Conservation (phyloP, 352 stramenopile species). For the Phytophthora constricta region DNA sequence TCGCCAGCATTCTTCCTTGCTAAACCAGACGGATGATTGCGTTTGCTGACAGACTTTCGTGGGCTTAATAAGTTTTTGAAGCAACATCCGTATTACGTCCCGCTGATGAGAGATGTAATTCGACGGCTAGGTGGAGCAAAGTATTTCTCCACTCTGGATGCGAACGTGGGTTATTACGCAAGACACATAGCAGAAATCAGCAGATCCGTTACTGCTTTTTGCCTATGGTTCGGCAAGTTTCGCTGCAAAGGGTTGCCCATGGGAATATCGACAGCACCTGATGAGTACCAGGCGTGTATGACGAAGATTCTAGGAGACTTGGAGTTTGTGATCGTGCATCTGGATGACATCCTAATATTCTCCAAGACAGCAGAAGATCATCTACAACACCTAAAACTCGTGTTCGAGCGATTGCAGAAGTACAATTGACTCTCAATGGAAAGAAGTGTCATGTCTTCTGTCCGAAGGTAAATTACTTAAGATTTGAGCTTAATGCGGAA, state of each 20-base stretch:
- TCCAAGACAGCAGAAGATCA: conserved; percentile 14
- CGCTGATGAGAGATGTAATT: conserved; percentile 3
- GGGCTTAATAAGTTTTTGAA: conserved; percentile 14
- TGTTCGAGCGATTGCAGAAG: background rate
- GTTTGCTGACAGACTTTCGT: conserved; percentile 12
- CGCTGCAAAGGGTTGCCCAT: conserved; percentile 15
- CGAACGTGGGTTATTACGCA: conserved; percentile 23
- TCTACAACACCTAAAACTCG: conserved; percentile 6
- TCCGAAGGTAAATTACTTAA: conserved; percentile 4
- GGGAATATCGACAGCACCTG: conserved; percentile 14
- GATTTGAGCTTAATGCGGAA: conserved; percentile 3
- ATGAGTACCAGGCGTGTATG: conserved; percentile 24
- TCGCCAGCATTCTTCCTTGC: conserved; percentile 20
- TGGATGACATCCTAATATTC: conserved; percentile 19
- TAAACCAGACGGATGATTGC: conserved; percentile 14
- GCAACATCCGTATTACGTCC: conserved; percentile 1
- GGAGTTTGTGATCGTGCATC: conserved; percentile 17
- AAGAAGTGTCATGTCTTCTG: conserved; percentile 15
- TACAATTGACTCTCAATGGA: conserved; percentile 1
- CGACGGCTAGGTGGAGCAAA: conserved; percentile 9
- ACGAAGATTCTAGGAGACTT: conserved; percentile 8
- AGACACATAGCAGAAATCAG: background rate
- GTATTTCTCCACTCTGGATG: conserved; percentile 14
- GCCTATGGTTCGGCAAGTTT: conserved; percentile 11
- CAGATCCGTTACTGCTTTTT: conserved; percentile 5